Percentiles rank a stretch among this genome's conserved stretches.
phyloP scores from a whole-genome alignment of 306 rosid genomes.

The Quercus robur region DNA sequence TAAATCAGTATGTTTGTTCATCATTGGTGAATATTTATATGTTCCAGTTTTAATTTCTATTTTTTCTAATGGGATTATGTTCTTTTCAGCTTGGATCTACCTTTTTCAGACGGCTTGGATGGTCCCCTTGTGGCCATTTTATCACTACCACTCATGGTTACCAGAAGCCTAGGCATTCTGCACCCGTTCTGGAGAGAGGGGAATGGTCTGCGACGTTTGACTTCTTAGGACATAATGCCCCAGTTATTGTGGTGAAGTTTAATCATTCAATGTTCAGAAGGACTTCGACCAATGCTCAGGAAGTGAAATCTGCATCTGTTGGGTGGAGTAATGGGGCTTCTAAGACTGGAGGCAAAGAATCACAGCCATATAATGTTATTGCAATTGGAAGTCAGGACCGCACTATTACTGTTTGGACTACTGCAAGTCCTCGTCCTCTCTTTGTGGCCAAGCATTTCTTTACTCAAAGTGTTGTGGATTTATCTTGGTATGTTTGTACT shows the following conservation, averaged over 20 bases:
- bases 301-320: conserved; percentile 63
- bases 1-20: conserved; percentile 74
- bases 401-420: conserved; percentile 97
- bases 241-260: conserved; percentile 89
- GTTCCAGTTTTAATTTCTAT: conserved; percentile 19
- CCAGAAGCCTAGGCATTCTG: conserved; percentile 99
- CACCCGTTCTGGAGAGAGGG: conserved; percentile 98
- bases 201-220: conserved; percentile 99
- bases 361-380: conserved; percentile 89
- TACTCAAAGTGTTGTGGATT: conserved; percentile 94
- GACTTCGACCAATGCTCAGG: conserved; percentile 60
- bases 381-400: conserved; percentile 99
- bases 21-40: neutral
- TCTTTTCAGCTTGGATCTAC: conserved; percentile 92
- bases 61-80: conserved; percentile 29
- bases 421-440: conserved; percentile 96
- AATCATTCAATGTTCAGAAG: conserved; percentile 94
- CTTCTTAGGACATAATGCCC: conserved; percentile 97
- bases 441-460: conserved; percentile 99
- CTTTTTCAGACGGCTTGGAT: conserved; percentile 96
- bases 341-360: conserved; percentile 73
- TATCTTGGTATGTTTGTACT: conserved; percentile 72
- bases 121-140: conserved; percentile 99
- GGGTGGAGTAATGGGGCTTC: conserved; percentile 93
- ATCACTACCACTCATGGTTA: conserved; percentile 98